Conservation (phyloP, 2,329 filamentous ascomycete genomes). For the Sarocladiaceae sp. region DNA sequence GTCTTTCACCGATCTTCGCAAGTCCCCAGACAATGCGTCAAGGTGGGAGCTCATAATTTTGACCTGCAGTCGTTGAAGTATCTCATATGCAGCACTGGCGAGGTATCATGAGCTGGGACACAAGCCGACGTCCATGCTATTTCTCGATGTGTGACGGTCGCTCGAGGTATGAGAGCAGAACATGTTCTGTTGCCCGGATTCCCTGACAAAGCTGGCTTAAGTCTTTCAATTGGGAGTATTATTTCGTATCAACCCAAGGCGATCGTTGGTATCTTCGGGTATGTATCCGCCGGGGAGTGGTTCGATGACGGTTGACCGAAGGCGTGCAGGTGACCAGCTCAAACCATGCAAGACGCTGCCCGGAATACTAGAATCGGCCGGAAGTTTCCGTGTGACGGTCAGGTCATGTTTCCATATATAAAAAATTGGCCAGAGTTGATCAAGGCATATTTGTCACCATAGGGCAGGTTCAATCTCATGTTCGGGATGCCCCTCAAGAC, state of each 20-base stretch:
- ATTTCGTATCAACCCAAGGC: too few species aligned
- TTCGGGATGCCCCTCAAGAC: constrained; percentile 9
- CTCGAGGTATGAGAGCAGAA: not conserved
- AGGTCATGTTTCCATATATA: not conserved
- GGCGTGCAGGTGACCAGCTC: not conserved
- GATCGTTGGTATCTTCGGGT: not conserved
- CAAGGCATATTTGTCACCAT: not conserved
- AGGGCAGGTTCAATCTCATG: not conserved
- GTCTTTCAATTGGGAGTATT: too few species aligned
- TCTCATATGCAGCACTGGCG: too few species aligned
- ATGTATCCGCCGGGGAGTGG: not conserved
- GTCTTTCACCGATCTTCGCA: not conserved
- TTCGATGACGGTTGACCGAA: not conserved
- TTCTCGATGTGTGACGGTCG: not conserved
- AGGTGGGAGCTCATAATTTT: not conserved
- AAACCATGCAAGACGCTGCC: not conserved
- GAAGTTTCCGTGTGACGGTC: not conserved
- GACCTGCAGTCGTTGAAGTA: too few species aligned
- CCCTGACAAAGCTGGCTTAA: too few species aligned
- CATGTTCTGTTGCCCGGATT: not conserved
- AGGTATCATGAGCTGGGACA: not conserved
- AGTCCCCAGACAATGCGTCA: not conserved
- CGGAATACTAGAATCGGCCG: too few species aligned
- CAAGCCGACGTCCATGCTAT: not conserved
- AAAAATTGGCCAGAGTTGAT: not conserved